Base-by-base conservation (phyloP, 306 rosid species). In the Trifolium dubium region DNA sequence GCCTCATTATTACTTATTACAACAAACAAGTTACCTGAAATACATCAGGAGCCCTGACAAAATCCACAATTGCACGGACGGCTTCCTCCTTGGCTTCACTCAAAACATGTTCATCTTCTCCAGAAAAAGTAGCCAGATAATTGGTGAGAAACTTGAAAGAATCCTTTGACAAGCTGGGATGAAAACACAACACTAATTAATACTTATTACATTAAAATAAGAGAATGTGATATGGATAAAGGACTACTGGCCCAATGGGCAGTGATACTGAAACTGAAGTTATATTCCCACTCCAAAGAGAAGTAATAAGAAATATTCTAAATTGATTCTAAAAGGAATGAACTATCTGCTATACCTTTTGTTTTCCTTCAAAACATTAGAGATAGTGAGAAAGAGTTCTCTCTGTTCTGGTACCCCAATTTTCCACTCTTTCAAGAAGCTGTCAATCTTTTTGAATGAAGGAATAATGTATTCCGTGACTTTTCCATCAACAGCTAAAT, bases 1-100 rank as follows among this genome's bases (percentile, higher is more conserved):
- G 35, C 66, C 19, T 65, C 68, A 73, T 12, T 43, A 59, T 66
- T 70, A 55, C 53, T n/a, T n/a, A 23, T 1, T 23, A 23, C 23
- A 29, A n/a, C n/a, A n/a, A n/a, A n/a, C 50, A 63, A 49, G 23
- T 55, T 90, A 92, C 99, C 98, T 87, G 93, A 85, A 90, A 95
- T 77, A 87, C 53, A 77, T 90, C 96, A 31, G 97, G 89, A 9
- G 87, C 84, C 89, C 80, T 95, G 67, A 95, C 93, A 85, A 92
- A 95, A 31, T 92, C 98, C 43, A 92, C 85, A 81, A 95, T 79
- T 28, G 98, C 88, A 73, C 63, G 89, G 13, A 87, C 92, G 78
- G 98, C 98, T 81, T 87, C 98, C 81, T 92, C 98, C 85, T 90
- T 95, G 19, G 98, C 97, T 83, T 90, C 92, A 73, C 73, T 73